Percentiles rank a stretch among this genome's conserved stretches.
Conservation (phyloP, 345 rosid species). For the Eucalyptus erythrocorys region DNA sequence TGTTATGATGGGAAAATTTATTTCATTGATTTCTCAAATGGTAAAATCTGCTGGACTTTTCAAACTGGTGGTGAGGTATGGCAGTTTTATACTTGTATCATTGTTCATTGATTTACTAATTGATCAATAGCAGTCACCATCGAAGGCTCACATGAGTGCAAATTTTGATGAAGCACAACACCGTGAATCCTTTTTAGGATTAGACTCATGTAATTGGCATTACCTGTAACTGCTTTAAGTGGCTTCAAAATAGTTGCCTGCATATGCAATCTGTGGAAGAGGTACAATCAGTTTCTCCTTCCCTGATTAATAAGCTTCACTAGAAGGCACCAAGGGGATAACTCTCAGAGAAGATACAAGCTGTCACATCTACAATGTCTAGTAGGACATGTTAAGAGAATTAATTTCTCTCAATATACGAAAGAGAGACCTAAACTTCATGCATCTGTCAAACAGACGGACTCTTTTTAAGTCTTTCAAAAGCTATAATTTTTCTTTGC, state of each 20-base stretch:
- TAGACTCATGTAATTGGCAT: not conserved
- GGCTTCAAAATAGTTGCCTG: not conserved
- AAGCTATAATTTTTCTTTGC: not conserved
- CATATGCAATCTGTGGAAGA: not conserved
- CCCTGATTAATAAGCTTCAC: not conserved
- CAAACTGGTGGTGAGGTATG: slow-evolving; percentile 76
- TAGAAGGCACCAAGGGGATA: not conserved
- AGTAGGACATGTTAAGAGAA: not conserved
- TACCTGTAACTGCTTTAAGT: not conserved
- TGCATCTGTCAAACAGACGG: not conserved
- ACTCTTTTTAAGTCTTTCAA: not conserved
- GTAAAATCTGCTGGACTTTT: slow-evolving; percentile 69
- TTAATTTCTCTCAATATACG: not conserved
- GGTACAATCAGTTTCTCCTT: not conserved
- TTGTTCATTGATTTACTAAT: not conserved
- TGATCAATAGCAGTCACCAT: not conserved
- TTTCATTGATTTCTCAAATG: slow-evolving; percentile 61
- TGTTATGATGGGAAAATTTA: slow-evolving; percentile 81
- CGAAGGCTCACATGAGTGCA: not conserved
- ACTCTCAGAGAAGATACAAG: not conserved
- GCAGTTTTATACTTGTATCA: not conserved
- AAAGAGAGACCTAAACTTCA: not conserved
- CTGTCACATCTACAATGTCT: not conserved
- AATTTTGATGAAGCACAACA: not conserved
- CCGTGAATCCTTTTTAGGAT: not conserved